Evolutionary conservation across 441 rosid species (phyloP), one percentile per base, ranked within the genome.

Genomic region (Populus tomentosa): DNA sequence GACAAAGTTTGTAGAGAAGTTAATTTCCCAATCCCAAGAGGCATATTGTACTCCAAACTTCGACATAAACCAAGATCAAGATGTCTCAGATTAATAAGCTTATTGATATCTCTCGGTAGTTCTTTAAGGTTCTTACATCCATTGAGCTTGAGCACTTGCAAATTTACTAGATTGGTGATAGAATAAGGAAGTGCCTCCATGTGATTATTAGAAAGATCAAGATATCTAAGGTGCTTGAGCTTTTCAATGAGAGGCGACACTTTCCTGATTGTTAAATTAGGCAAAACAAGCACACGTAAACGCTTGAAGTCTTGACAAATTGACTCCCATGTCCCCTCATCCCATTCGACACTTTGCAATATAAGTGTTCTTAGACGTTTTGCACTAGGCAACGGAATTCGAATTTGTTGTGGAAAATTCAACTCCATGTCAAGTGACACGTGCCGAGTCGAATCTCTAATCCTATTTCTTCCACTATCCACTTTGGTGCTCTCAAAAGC

Each of bases 231-330:
- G 26, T 66, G 56, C 56, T 65, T 71, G 36, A 77, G 18, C 2
- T 71, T 46, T 2, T 24, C 2, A 72, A 77, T 65, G 36, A 56
- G 66, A 50, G 0, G 7, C 0, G 35, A 16, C 3, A 64, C 3
- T 30, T 4, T 14, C 11, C 28, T 6, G 23, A 79, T 18, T 11
- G 14, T 6, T 2, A 21, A 63, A 5, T 20, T 1, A 13, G 16
- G 10, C 26, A 79, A 33, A 67, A 28, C 68, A 35, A 80, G 71
- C 7, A 30, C 73, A 2, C 80, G 78, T 53, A 85, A 35, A 20
- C 42, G 0, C 24, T 65, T 68, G 1, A 78, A 78, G 8, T 26
- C 80, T 13, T 61, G 32, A 30, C 63, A 20, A 77, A 36, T 20
- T 6, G 2, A 5, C 21, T 32, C 18, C 14, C 0, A 4, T 9